Percentiles rank a stretch among this genome's conserved stretches.
Conservation (phyloP, 2,329 filamentous ascomycete species). For the Rugonectria rugulosa region DNA sequence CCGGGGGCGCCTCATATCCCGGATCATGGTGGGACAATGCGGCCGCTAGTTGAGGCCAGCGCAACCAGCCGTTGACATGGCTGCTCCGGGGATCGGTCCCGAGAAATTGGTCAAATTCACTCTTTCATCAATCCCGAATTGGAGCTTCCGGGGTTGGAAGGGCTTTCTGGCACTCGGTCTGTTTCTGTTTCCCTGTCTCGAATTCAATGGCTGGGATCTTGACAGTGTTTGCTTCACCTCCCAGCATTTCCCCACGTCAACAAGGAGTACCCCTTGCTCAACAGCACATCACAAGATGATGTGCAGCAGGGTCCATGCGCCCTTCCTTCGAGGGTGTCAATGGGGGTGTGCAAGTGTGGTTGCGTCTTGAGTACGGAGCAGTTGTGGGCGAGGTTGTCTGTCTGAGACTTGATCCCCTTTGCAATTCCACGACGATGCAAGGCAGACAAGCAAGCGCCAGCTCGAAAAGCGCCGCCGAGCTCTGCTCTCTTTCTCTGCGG, state of each 20-base stretch:
- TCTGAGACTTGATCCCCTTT: conserved; percentile 22
- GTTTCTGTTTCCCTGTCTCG: conserved; percentile 5
- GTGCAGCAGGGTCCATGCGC: conserved; percentile 39
- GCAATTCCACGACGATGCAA: conserved; percentile 20
- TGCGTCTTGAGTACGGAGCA: conserved; percentile 24
- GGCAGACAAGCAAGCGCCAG: conserved; percentile 15
- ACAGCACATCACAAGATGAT: conserved; percentile 35
- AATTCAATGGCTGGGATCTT: conserved; percentile 8
- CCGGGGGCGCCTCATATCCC: conserved; percentile 15
- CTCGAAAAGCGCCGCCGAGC: neutral
- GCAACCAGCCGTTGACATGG: conserved; percentile 24
- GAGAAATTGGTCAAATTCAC: conserved; percentile 24
- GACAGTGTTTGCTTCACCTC: conserved; percentile 12
- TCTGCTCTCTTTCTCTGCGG: neutral
- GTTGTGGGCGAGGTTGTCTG: too few species aligned
- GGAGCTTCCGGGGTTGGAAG: neutral
- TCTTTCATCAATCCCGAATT: neutral
- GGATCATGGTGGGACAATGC: conserved; percentile 8
- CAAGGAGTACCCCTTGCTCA: conserved; percentile 26
- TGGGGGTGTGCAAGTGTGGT: conserved; percentile 27
- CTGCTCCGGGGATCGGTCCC: conserved; percentile 25
- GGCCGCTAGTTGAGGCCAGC: conserved; percentile 30
- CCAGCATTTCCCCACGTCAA: conserved; percentile 31
- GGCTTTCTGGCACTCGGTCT: neutral
- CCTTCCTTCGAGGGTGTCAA: conserved; percentile 25